Evolutionary conservation across 495 filamentous ascomycete genomes (phyloP), one percentile per base, ranked within the genome.

Genomic region (Penicillium manginii): DNA sequence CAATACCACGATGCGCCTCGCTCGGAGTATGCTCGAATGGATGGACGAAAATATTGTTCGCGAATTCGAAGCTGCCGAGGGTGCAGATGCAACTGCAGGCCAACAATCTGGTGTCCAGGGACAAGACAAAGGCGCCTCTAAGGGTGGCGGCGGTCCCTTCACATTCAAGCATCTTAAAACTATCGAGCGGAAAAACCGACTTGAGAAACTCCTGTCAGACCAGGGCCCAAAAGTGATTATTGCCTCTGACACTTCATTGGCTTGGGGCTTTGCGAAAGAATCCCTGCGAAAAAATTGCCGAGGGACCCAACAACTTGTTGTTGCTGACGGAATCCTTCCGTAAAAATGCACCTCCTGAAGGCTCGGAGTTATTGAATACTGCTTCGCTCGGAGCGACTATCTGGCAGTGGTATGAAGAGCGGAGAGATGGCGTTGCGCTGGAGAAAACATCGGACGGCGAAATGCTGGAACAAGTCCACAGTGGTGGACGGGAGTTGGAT

Each of bases 21-120:
- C 93, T 15, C 83, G 92, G 59, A 97, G 93, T 69, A 96, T 98
- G 92, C 75, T 98, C 53, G 94, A 99, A 70, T 99, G 94, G 94
- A 98, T 97, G 92, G 92, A 97, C 65, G 92, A 97, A 63, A 88
- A 83, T 49, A 92, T 99, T 50, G 84, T 96, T 52, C 84, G 88
- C 48, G 92, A 97, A 60, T 96, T 97, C 55, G 96, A 99, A 72
- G 86, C 88, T 2, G 86, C 88, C 2, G 88, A 84, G 56, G 74
- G 78, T 50, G 73, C 66, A 19, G 79, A 82, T 60, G 69, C 65
- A 18, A 71, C 72, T 15, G 77, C 78, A 57, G 77, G 77, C 42
- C 76, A 78, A 61, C 62, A 63, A 7, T 52, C 69, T 33, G 68
- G 68, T 15, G 71, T 67, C 14, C 70, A 76, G 47, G 56, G 61